Conservation (phyloP, 2,329 filamentous ascomycete genomes). For the Daldinia sp. region DNA sequence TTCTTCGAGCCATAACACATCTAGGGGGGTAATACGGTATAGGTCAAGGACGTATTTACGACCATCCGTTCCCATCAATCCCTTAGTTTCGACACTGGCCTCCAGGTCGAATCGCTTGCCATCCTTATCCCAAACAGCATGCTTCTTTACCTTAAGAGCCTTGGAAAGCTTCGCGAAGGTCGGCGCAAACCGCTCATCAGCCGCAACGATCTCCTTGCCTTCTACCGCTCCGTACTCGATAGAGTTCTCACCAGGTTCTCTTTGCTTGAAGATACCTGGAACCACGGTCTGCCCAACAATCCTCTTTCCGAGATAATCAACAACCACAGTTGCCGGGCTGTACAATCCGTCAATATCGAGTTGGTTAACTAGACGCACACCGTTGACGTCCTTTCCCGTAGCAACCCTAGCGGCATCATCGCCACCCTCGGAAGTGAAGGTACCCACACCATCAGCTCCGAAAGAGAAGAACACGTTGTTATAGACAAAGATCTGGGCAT, state of each 20-base stretch:
- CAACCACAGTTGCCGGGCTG: slow-evolving; percentile 93
- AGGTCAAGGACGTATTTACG: slow-evolving; percentile 97
- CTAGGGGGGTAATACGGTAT: slow-evolving; percentile 91
- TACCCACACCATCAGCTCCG: slow-evolving; percentile 95
- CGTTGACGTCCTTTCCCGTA: slow-evolving; percentile 94
- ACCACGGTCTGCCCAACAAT: slow-evolving; percentile 98
- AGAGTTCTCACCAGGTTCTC: slow-evolving; percentile 96
- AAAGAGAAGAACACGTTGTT: slow-evolving; percentile 99
- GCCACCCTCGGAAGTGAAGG: slow-evolving; percentile 94
- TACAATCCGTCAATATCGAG: slow-evolving; percentile 94
- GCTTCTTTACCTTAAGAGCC: slow-evolving; percentile 89
- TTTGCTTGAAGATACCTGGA: slow-evolving; percentile 98
- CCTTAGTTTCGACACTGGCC: slow-evolving; percentile 97
- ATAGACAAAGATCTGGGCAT: slow-evolving; percentile 98
- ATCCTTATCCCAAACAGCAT: slow-evolving; percentile 98
- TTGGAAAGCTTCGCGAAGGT: slow-evolving; percentile 92
- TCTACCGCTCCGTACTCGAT: slow-evolving; percentile 99
- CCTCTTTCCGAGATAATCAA: slow-evolving; percentile 96
- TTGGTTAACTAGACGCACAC: slow-evolving; percentile 95
- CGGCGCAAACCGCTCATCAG: slow-evolving; percentile 83
- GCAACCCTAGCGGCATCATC: slow-evolving; percentile 96
- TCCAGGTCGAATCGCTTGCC: slow-evolving; percentile 89
- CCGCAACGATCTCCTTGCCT: slow-evolving; percentile 92
- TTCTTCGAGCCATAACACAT: slow-evolving; percentile 90
- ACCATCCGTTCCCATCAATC: slow-evolving; percentile 93